Evolutionary conservation across 345 rosid genomes (phyloP).

Genomic region (Gossypium thurberi): DNA sequence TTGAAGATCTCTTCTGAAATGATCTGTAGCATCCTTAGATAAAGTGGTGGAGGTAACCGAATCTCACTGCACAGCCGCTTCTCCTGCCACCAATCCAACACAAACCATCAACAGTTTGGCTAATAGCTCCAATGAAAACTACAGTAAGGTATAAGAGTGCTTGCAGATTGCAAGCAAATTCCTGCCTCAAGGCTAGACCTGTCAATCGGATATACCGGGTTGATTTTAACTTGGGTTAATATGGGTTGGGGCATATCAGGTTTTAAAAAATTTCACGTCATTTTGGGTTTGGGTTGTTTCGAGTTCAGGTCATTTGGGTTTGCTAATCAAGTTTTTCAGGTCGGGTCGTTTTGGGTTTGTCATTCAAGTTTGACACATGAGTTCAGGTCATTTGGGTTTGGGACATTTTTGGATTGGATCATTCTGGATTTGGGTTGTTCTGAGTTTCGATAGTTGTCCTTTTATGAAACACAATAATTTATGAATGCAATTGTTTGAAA

Average conservation of each 20-base stretch:
- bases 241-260: neutral
- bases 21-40: slow-evolving; percentile 81
- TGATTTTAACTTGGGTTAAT: neutral
- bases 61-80: slow-evolving; percentile 71
- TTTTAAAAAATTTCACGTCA: neutral
- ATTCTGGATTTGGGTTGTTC: neutral
- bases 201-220: neutral
- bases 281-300: neutral
- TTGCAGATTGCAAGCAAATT: neutral
- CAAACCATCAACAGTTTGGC: slow-evolving; percentile 1
- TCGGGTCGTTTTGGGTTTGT: neutral
- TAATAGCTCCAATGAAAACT: neutral
- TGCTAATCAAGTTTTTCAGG: neutral
- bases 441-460: neutral
- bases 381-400: neutral
- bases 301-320: neutral
- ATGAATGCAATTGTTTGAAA: neutral
- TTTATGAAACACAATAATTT: neutral
- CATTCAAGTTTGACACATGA: neutral
- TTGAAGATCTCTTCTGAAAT: slow-evolving; percentile 68
- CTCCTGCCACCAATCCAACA: slow-evolving; percentile 51
- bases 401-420: neutral
- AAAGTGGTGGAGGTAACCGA: slow-evolving; percentile 64
- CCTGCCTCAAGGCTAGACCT: neutral
- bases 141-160: neutral